Percentiles rank a stretch among this genome's conserved stretches.
Conservation (phyloP, 2,329 filamentous ascomycete genomes). For the Aspergillus puulaauensis region DNA sequence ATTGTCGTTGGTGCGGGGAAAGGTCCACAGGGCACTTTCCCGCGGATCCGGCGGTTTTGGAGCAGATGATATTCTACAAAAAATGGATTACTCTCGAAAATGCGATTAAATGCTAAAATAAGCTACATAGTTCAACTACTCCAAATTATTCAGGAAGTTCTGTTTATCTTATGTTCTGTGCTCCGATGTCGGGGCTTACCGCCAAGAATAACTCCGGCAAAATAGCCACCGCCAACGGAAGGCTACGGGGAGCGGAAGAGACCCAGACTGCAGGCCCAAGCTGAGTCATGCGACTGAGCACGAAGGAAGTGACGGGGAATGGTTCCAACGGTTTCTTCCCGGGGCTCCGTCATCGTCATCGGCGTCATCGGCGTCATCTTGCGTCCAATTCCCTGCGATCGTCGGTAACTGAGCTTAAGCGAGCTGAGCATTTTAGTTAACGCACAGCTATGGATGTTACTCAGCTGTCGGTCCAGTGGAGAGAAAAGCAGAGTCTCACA, state of each 20-base stretch:
- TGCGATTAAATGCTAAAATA: too few species aligned
- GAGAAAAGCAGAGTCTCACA: slow-evolving; percentile 1
- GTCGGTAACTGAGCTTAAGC: not conserved
- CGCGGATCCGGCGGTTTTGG: not conserved
- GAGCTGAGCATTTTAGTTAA: not conserved
- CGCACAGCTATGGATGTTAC: slow-evolving; percentile 1
- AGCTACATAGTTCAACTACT: too few species aligned
- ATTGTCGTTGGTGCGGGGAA: not conserved
- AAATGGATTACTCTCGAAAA: too few species aligned
- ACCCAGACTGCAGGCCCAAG: not conserved
- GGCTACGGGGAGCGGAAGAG: not conserved
- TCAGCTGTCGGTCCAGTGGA: not conserved
- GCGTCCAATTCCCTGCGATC: not conserved
- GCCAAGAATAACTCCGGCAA: too few species aligned
- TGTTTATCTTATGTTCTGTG: too few species aligned
- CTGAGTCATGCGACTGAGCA: not conserved
- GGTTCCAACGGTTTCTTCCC: not conserved
- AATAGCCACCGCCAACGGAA: too few species aligned
- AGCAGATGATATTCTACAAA: not conserved
- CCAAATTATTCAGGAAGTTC: too few species aligned
- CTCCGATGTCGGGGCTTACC: too few species aligned
- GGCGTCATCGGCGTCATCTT: not conserved
- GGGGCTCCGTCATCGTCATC: not conserved
- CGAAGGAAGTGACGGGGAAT: too few species aligned
- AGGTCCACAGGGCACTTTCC: not conserved